Evolutionary conservation across 2,329 filamentous ascomycete species (phyloP), one percentile per base, ranked within the genome.

Genomic region (Pleoardoris graminearum): DNA sequence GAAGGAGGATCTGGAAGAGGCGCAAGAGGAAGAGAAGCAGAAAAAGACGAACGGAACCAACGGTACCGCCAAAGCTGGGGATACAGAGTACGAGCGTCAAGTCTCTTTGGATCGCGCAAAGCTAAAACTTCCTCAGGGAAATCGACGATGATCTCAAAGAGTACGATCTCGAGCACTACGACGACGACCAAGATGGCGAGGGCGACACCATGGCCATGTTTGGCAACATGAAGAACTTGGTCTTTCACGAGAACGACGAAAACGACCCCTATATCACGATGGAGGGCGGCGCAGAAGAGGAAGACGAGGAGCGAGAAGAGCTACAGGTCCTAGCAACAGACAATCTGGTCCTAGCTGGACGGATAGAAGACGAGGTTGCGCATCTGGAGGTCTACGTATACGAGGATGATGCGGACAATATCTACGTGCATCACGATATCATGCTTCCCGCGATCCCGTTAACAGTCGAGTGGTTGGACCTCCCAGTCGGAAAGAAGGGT

Each of bases 351-450:
- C 80, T 99, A 42, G 90, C 93, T 10, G 92, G 91, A 60, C 93
- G 96, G 77, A 88, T 97, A 46, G 94, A 99, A 75, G 94, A 99
- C 66, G 94, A 99, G 72, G 87, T 99, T 55, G 93, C 94, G 16
- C 93, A 97, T 75, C 81, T 99, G 22, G 94, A 99, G 74, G 89
- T 97, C 17, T 97, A 97, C 69, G 91, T 99, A 23, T 99, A 97
- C 76, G 94, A 99, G 75, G 94, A 97, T 65, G 85, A 85, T 57
- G 89, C 87, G 38, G 94, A 97, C 76, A 99, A 99, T 72, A 86
- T 99, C 55, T 99, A 99, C 74, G 93, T 99, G 21, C 94, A 99
- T 78, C 94, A 99, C 82, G 94, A 99, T 75, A 96, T 99, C 66
- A 97, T 99, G 93, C 83, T 99, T 50, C 94, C 94, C 27, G 93